Conservation (phyloP, 345 rosid genomes). For the Acer negundo region DNA sequence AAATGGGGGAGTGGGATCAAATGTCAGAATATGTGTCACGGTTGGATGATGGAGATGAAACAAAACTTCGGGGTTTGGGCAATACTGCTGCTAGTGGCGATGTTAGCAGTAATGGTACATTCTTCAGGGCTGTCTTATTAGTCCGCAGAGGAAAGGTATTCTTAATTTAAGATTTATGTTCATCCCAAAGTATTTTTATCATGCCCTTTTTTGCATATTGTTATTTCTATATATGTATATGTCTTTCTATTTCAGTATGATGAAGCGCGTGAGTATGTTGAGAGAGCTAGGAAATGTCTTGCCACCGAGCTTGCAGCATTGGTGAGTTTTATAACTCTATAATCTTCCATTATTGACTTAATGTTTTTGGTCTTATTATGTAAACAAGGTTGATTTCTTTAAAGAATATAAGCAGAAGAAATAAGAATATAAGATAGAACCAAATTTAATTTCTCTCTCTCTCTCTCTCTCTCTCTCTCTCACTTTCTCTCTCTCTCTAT, state of each 20-base stretch:
- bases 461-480: too few species aligned
- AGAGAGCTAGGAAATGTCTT: constrained; percentile 92
- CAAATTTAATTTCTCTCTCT: neutral
- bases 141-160: constrained; percentile 82
- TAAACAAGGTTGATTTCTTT: neutral
- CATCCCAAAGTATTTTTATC: neutral
- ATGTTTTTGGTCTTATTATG: neutral
- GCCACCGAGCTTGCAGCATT: constrained; percentile 99
- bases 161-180: neutral
- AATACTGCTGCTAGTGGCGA: constrained; percentile 87
- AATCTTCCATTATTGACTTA: neutral
- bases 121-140: constrained; percentile 89
- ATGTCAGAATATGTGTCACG: constrained; percentile 97
- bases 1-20: constrained; percentile 99
- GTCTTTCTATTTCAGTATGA: constrained; percentile 57
- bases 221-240: neutral
- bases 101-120: constrained; percentile 96
- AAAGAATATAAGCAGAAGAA: neutral
- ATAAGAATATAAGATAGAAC: neutral
- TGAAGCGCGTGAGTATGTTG: constrained; percentile 93
- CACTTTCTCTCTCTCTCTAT: too few species aligned
- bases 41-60: constrained; percentile 95
- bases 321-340: constrained; percentile 50
- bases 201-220: constrained; percentile 9
- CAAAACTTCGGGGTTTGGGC: constrained; percentile 77